Evolutionary conservation across 345 rosid species (phyloP).

Genomic region (Euphorbia peplus): DNA sequence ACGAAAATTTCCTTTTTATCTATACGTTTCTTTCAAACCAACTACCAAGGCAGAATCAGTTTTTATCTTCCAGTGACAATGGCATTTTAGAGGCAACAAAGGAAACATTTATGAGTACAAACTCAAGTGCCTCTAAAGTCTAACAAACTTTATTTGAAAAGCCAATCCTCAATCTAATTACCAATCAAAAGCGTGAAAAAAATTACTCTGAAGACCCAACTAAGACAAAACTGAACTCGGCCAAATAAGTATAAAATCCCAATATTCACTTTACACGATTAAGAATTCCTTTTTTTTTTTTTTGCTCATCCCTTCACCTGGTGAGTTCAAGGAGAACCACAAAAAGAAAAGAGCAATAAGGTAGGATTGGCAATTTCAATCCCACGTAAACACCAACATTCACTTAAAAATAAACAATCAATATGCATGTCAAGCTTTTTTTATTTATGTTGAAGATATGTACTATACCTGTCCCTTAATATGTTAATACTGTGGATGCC

Average conservation of each 20-base stretch:
- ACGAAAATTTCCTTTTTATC: not conserved
- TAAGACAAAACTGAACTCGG: not conserved
- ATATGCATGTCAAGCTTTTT: slow-evolving; percentile 2
- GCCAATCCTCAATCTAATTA: not conserved
- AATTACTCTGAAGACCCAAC: not conserved
- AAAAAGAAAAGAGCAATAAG: not conserved
- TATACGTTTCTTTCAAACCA: not conserved
- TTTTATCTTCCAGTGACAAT: not conserved
- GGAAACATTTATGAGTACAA: not conserved
- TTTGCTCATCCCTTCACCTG: not conserved
- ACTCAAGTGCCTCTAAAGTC: not conserved
- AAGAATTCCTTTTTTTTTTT: not conserved
- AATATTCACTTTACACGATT: not conserved
- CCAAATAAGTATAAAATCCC: not conserved
- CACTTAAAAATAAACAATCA: not conserved
- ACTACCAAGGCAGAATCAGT: not conserved
- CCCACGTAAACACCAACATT: not conserved
- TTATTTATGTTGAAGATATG: not conserved
- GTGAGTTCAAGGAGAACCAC: not conserved
- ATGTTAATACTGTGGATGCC: slow-evolving; percentile 69
- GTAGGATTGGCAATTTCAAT: not conserved
- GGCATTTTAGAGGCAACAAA: not conserved
- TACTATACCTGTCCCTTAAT: slow-evolving; percentile 70
- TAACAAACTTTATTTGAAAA: not conserved
- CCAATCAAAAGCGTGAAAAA: not conserved